Evolutionary conservation across 148 eudicot genomes (phyloP).

Genomic region (Rhododendron molle): DNA sequence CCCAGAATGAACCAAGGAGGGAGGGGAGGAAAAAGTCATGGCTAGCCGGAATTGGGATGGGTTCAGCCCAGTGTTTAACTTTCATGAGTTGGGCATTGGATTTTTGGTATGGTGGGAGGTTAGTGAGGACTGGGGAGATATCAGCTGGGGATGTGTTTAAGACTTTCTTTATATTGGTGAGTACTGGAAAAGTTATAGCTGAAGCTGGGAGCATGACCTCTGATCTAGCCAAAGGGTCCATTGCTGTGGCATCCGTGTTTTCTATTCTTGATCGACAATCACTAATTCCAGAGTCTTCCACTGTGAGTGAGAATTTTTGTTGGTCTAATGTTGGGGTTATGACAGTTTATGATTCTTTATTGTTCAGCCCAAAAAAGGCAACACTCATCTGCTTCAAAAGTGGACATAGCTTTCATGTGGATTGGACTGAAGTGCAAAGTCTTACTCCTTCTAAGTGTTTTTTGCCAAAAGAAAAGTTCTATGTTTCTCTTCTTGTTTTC

Average conservation of each 20-base stretch:
- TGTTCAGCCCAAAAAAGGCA: not conserved
- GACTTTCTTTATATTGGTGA: conserved; percentile 84
- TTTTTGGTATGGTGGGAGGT: conserved; percentile 87
- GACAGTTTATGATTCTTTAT: not conserved
- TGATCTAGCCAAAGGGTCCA: conserved; percentile 82
- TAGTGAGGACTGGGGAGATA: conserved; percentile 66
- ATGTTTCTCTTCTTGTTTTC: not conserved
- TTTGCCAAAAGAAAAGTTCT: not conserved
- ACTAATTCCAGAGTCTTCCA: conserved; percentile 26
- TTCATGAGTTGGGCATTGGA: conserved; percentile 95
- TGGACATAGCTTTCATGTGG: not conserved
- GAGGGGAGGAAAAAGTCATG: conserved; percentile 70
- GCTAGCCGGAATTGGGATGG: conserved; percentile 84
- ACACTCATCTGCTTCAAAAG: not conserved
- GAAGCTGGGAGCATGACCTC: conserved; percentile 99
- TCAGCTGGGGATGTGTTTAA: conserved; percentile 88
- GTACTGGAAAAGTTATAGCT: conserved; percentile 92
- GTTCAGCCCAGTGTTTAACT: conserved; percentile 81
- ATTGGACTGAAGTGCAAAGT: not conserved
- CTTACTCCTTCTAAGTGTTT: not conserved
- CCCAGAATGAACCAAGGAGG: conserved; percentile 79
- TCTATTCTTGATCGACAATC: conserved; percentile 71
- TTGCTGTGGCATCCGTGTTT: conserved; percentile 77
- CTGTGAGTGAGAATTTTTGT: conserved; percentile 27
- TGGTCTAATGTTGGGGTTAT: not conserved